Percentiles rank a stretch among this genome's conserved stretches.
These are phyloP conservation scores for Aureobasidium melanogenum DNA, from an alignment of 2,329 filamentous ascomycete genomes.

Conservation along the genomic window DNA sequence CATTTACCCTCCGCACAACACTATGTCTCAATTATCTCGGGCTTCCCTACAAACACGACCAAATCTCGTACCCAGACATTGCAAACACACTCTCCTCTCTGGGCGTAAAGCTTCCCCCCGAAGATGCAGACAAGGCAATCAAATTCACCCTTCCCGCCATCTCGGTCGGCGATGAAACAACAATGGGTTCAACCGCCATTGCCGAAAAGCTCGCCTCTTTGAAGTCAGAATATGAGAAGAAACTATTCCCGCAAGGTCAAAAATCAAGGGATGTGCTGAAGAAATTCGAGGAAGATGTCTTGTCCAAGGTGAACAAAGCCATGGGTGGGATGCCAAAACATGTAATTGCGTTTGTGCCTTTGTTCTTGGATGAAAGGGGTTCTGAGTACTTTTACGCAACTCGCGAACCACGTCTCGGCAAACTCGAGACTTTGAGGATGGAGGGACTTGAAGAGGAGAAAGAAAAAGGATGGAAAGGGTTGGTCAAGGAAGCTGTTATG, in stretches of 20 bases:
- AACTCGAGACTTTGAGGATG: not conserved
- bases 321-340: not conserved
- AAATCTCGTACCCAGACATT: constrained; percentile 8
- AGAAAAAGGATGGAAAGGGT: not conserved
- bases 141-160: constrained; percentile 2
- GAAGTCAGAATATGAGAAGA: not conserved
- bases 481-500: not conserved
- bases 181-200: not conserved
- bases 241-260: not conserved
- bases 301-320: not conserved
- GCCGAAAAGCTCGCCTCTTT: not conserved
- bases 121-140: not conserved
- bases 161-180: not conserved
- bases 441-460: not conserved
- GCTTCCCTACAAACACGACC: not conserved
- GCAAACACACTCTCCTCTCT: not conserved
- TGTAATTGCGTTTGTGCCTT: not conserved
- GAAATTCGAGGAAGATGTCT: not conserved
- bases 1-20: not conserved
- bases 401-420: not conserved
- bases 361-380: not conserved
- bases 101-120: not conserved
- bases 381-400: not conserved
- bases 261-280: not conserved
- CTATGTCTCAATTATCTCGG: not conserved